phyloP scores from a whole-genome alignment of 352 stramenopile species.

The Pythium insidiosum region DNA sequence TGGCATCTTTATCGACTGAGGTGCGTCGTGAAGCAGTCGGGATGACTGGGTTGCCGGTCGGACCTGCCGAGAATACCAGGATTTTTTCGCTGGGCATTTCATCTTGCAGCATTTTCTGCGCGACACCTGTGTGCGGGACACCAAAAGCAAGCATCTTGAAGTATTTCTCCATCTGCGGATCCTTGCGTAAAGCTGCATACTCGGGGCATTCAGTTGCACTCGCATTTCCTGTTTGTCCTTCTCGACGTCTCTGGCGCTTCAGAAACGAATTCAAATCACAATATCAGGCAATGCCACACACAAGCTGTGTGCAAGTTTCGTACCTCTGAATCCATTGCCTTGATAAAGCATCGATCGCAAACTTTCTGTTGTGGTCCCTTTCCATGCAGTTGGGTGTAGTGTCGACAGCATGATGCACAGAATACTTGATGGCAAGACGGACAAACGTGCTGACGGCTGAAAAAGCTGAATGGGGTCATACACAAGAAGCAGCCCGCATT shows the following conservation, averaged over 20 bases:
- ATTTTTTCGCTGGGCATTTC: slow-evolving; percentile 52
- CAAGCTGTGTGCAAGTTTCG: background rate
- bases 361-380: slow-evolving; percentile 38
- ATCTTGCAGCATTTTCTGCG: slow-evolving; percentile 79
- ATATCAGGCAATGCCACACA: slow-evolving; percentile 5
- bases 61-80: slow-evolving; percentile 41
- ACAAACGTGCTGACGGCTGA: slow-evolving; percentile 53
- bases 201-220: slow-evolving; percentile 27
- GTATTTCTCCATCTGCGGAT: slow-evolving; percentile 75
- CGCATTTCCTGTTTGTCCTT: background rate
- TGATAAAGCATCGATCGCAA: slow-evolving; percentile 72
- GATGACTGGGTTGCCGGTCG: slow-evolving; percentile 18
- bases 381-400: slow-evolving; percentile 34
- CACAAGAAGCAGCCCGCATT: slow-evolving; percentile 38
- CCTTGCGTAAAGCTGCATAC: slow-evolving; percentile 40
- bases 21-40: no score
- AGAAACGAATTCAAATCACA: background rate
- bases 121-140: slow-evolving; percentile 52
- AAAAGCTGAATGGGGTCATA: slow-evolving; percentile 57
- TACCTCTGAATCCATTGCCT: slow-evolving; percentile 55
- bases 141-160: slow-evolving; percentile 83
- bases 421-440: slow-evolving; percentile 37
- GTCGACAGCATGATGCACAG: slow-evolving; percentile 52
- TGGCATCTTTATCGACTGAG: no score
- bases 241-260: slow-evolving; percentile 29